phyloP scores from a whole-genome alignment of 2,329 filamentous ascomycete species.

The Colletotrichum gloeosporioides region DNA sequence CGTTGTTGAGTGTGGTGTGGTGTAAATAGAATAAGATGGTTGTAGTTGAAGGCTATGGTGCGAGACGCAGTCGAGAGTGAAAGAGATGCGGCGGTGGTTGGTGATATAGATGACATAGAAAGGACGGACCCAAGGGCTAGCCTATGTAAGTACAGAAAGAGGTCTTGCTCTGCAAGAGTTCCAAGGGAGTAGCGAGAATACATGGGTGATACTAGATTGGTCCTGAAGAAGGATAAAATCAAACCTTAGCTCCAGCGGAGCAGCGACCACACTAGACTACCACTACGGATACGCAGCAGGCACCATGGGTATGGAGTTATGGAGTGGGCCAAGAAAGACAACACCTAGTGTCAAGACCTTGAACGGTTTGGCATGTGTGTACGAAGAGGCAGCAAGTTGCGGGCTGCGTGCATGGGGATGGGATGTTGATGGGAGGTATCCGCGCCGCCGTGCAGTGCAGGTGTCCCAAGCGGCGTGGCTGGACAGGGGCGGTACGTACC shows the following conservation, averaged over 20 bases:
- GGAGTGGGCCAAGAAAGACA: constrained; percentile 38
- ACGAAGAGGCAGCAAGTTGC: constrained; percentile 32
- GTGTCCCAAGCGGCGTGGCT: constrained; percentile 17
- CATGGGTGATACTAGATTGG: constrained; percentile 36
- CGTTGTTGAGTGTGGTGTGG: neutral
- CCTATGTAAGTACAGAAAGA: constrained; percentile 33
- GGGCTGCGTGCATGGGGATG: constrained; percentile 36
- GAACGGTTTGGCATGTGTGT: constrained; percentile 27
- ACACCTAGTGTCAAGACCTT: constrained; percentile 21
- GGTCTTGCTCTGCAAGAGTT: constrained; percentile 23
- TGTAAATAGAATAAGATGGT: neutral
- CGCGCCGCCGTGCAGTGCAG: constrained; percentile 5
- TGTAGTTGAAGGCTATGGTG: neutral
- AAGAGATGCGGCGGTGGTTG: neutral
- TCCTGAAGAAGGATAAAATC: constrained; percentile 39
- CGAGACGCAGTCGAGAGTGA: fast-evolving
- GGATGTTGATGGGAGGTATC: constrained; percentile 21
- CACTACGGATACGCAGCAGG: neutral
- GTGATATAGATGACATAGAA: constrained; percentile 9
- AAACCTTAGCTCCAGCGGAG: constrained; percentile 34
- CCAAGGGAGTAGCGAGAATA: constrained; percentile 35
- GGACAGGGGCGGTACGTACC: constrained; percentile 10
- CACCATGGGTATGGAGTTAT: constrained; percentile 41
- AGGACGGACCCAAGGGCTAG: constrained; percentile 24
- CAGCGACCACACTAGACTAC: constrained; percentile 31